phyloP scores from a whole-genome alignment of 768 basidiomycete species.

The Boletellus emodensis region DNA sequence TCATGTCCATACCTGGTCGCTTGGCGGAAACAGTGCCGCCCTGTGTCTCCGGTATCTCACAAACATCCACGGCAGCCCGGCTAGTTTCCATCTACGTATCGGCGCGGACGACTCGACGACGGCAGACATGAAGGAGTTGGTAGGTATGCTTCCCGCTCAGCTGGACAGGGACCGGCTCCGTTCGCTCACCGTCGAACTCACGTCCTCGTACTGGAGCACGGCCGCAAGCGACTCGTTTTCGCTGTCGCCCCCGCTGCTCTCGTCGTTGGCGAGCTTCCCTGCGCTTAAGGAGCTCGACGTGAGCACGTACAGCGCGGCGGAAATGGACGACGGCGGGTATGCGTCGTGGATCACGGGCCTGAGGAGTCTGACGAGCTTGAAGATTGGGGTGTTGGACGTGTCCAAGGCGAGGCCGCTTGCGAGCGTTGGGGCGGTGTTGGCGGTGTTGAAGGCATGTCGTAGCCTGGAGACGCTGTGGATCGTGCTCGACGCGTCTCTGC shows the following conservation, averaged over 20 bases:
- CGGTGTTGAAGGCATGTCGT: constrained; percentile 20
- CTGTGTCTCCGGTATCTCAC: constrained; percentile 21
- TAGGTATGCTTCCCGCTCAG: constrained; percentile 8
- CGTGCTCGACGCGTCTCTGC: constrained; percentile 19
- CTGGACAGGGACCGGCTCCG: constrained; percentile 11
- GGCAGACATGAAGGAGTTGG: constrained; percentile 13
- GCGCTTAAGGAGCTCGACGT: constrained; percentile 18
- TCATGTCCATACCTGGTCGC: constrained; percentile 18
- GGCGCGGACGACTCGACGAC: constrained; percentile 25
- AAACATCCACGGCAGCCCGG: constrained; percentile 16
- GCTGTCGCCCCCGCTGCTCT: constrained; percentile 14
- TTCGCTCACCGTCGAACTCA: constrained; percentile 20
- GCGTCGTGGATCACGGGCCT: constrained; percentile 12
- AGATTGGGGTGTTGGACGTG: constrained; percentile 19
- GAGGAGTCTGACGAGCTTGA: constrained; percentile 12
- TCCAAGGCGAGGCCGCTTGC: constrained; percentile 16
- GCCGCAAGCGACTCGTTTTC: constrained; percentile 21
- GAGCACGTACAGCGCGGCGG: constrained; percentile 16
- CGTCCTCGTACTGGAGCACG: constrained; percentile 27
- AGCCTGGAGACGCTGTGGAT: constrained; percentile 17
- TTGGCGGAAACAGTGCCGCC: constrained; percentile 21
- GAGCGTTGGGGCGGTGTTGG: constrained; percentile 16
- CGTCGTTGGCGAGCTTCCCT: constrained; percentile 14
- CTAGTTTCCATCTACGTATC: constrained; percentile 17
- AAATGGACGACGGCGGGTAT: constrained; percentile 19